Conservation (phyloP, 2,329 filamentous ascomycete genomes). For the Byssothecium circinans region DNA sequence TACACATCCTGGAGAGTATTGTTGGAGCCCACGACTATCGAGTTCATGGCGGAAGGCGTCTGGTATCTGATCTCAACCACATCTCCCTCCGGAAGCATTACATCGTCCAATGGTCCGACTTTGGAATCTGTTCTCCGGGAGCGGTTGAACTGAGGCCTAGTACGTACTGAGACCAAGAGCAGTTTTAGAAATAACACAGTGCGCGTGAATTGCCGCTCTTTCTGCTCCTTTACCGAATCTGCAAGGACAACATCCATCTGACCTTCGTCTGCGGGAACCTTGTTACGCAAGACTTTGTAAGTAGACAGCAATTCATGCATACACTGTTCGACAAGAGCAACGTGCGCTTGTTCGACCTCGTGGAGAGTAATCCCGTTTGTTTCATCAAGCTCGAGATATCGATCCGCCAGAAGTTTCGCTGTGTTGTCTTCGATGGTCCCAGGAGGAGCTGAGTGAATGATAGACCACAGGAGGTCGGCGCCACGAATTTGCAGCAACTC, state of each 20-base stretch:
- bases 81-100: conserved; percentile 62
- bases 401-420: conserved; percentile 69
- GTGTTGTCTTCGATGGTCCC: conserved; percentile 68
- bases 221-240: conserved; percentile 29
- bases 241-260: conserved; percentile 17
- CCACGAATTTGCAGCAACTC: conserved; percentile 54
- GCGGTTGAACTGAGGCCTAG: conserved; percentile 36
- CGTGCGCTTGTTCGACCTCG: conserved; percentile 62
- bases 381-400: conserved; percentile 63
- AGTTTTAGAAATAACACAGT: conserved; percentile 40
- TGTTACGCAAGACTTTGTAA: conserved; percentile 18
- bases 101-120: conserved; percentile 40
- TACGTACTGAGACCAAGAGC: conserved; percentile 35
- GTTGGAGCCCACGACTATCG: conserved; percentile 66
- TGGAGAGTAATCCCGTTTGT: conserved; percentile 46
- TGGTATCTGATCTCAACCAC: conserved; percentile 72
- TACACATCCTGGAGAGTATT: conserved; percentile 73
- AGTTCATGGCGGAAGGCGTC: conserved; percentile 64
- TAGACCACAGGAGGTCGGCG: conserved; percentile 77
- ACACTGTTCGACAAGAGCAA: conserved; percentile 72
- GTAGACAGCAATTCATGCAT: conserved; percentile 59
- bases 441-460: conserved; percentile 70
- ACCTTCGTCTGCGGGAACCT: conserved; percentile 1
- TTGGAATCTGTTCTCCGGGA: conserved; percentile 37
- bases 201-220: conserved; percentile 32